Percentiles rank a stretch among this genome's conserved stretches.
These are phyloP conservation scores for Sugiyamaella mastotermitis DNA, from an alignment of 805 yeast species.

Conservation along the genomic window DNA sequence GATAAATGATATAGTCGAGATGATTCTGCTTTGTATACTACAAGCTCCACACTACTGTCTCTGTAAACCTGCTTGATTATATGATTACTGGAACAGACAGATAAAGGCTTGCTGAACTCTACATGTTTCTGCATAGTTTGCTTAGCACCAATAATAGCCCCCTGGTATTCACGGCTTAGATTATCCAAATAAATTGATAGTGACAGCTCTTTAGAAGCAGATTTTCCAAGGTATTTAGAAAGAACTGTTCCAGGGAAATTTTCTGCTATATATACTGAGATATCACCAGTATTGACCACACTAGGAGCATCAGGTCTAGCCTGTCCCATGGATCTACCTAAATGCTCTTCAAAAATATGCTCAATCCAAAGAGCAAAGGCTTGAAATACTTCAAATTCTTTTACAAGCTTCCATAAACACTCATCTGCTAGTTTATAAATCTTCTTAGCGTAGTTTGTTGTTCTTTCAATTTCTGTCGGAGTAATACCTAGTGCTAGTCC, in stretches of 20 bases:
- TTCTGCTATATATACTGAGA: slow-evolving; percentile 14
- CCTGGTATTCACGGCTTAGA: too few species aligned
- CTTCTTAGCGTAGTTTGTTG: slow-evolving; percentile 6
- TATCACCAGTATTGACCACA: slow-evolving; percentile 15
- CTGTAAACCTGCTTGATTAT: too few species aligned
- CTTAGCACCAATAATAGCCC: too few species aligned
- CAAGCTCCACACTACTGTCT: too few species aligned
- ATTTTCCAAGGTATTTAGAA: neutral
- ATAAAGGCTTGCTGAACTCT: too few species aligned
- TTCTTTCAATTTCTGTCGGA: slow-evolving; percentile 3
- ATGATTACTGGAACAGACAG: too few species aligned
- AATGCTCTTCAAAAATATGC: slow-evolving; percentile 14
- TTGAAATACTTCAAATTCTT: slow-evolving; percentile 17
- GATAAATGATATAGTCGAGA: too few species aligned
- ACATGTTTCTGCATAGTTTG: too few species aligned
- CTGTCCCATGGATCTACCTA: slow-evolving; percentile 10
- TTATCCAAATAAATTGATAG: too few species aligned
- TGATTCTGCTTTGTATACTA: too few species aligned
- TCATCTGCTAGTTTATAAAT: slow-evolving; percentile 9
- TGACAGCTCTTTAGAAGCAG: too few species aligned
- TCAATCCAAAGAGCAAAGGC: slow-evolving; percentile 20
- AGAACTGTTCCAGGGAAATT: slow-evolving; percentile 9
- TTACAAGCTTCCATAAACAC: slow-evolving; percentile 11
- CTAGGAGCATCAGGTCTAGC: slow-evolving; percentile 13
- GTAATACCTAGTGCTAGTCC: slow-evolving; percentile 19